phyloP scores from a whole-genome alignment of 116 monocot species.

The Posidonia oceanica region DNA sequence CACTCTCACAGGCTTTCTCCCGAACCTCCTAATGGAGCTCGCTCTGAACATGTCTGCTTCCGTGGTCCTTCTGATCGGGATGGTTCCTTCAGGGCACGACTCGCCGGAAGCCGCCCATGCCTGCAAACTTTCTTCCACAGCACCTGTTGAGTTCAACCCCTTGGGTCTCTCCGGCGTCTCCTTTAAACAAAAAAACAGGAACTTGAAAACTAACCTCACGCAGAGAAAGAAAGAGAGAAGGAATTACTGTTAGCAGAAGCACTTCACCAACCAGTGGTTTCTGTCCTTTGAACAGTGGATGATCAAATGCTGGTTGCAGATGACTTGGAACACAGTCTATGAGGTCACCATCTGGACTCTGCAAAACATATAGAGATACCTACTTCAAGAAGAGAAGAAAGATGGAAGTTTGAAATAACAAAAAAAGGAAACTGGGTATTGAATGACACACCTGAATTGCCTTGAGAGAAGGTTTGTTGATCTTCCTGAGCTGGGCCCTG shows the following conservation, averaged over 20 bases:
- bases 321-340: slow-evolving; percentile 85
- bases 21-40: slow-evolving; percentile 46
- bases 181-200: slow-evolving; percentile 15
- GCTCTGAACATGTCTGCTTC: slow-evolving; percentile 56
- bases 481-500: slow-evolving; percentile 47
- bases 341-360: slow-evolving; percentile 95
- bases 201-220: background rate
- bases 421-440: background rate
- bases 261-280: slow-evolving; percentile 40
- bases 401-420: background rate
- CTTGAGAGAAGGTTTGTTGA: slow-evolving; percentile 71
- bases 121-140: slow-evolving; percentile 21
- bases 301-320: slow-evolving; percentile 93
- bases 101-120: slow-evolving; percentile 55
- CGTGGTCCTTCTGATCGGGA: slow-evolving; percentile 54
- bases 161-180: slow-evolving; percentile 76
- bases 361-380: background rate
- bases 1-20: slow-evolving; percentile 28
- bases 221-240: background rate
- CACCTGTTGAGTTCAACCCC: slow-evolving; percentile 8
- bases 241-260: background rate
- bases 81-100: slow-evolving; percentile 52
- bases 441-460: slow-evolving; percentile 52
- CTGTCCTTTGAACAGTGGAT: slow-evolving; percentile 60
- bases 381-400: background rate